Evolutionary conservation across 164 flowering plant genomes (phyloP).

Genomic region (Chloranthus sessilifolius): DNA sequence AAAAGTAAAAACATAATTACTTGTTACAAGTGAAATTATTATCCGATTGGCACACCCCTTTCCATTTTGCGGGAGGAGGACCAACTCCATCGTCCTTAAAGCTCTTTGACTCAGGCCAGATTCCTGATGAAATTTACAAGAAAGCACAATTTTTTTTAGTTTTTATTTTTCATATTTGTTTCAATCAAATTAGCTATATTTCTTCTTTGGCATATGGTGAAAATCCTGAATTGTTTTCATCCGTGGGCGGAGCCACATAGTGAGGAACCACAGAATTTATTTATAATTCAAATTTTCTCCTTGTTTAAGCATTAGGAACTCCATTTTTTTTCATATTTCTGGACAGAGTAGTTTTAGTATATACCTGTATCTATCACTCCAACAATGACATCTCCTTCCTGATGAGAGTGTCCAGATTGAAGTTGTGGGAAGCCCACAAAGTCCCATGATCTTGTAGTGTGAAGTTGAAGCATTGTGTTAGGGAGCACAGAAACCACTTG

Average conservation of each 20-base stretch:
- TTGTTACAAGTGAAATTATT: constrained; percentile 56
- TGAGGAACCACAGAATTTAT: too few species aligned
- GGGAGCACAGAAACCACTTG: constrained; percentile 42
- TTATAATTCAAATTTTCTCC: too few species aligned
- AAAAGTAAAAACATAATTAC: constrained; percentile 20
- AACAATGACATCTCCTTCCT: constrained; percentile 32
- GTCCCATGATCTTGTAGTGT: constrained; percentile 56
- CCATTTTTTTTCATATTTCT: too few species aligned
- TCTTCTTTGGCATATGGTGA: too few species aligned
- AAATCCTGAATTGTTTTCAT: too few species aligned
- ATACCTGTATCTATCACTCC: constrained; percentile 43
- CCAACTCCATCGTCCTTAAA: constrained; percentile 48
- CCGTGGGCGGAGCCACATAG: too few species aligned
- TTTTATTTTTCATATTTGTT: too few species aligned
- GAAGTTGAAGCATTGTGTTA: constrained; percentile 26
- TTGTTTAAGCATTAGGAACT: too few species aligned
- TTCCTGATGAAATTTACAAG: constrained; percentile 31
- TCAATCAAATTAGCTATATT: too few species aligned
- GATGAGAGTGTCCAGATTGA: constrained; percentile 2
- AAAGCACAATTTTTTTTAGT: too few species aligned
- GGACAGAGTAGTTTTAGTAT: too few species aligned
- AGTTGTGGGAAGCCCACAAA: constrained; percentile 38
- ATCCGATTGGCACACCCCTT: constrained; percentile 35
- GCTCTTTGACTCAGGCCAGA: constrained; percentile 58
- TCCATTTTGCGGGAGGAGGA: constrained; percentile 72